These are phyloP conservation scores for Phytophthora foliorum DNA, from an alignment of 352 stramenopile genomes.

Conservation along the genomic window DNA sequence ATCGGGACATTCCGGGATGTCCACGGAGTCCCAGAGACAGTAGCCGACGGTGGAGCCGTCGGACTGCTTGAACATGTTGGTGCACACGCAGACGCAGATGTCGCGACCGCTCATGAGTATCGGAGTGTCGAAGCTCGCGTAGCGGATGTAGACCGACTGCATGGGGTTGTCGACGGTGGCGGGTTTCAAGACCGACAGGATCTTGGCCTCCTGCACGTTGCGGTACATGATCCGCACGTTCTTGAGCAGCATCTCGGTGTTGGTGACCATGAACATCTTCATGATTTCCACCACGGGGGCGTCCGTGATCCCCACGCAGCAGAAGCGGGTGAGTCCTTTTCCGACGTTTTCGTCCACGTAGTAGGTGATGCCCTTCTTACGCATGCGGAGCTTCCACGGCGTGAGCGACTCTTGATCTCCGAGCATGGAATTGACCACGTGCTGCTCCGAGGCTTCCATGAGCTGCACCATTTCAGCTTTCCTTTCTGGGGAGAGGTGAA, in stretches of 20 bases:
- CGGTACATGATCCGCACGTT: conserved; percentile 61
- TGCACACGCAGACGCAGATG: conserved; percentile 45
- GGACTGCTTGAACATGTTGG: conserved; percentile 28
- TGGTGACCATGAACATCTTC: conserved; percentile 54
- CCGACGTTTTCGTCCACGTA: conserved; percentile 57
- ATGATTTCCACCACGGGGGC: conserved; percentile 54
- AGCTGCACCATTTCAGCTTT: conserved; percentile 32
- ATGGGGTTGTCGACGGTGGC: conserved; percentile 35
- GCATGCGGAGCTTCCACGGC: conserved; percentile 42
- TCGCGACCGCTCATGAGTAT: conserved; percentile 50
- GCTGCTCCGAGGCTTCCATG: conserved; percentile 32
- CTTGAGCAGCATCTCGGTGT: conserved; percentile 53
- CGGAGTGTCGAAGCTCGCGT: conserved; percentile 50
- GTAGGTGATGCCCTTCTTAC: conserved; percentile 53
- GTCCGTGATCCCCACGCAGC: conserved; percentile 53
- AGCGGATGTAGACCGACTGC: conserved; percentile 46
- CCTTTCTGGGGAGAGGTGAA: conserved; percentile 27
- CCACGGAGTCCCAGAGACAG: conserved; percentile 68
- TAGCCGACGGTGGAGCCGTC: conserved; percentile 62
- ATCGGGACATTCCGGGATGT: conserved; percentile 46
- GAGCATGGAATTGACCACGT: conserved; percentile 38
- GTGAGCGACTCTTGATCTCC: conserved; percentile 25
- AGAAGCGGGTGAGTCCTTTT: conserved; percentile 54
- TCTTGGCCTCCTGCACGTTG: conserved; percentile 57
- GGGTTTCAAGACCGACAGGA: conserved; percentile 50